phyloP scores from a whole-genome alignment of 345 rosid genomes.

The Rhodomyrtus tomentosa region DNA sequence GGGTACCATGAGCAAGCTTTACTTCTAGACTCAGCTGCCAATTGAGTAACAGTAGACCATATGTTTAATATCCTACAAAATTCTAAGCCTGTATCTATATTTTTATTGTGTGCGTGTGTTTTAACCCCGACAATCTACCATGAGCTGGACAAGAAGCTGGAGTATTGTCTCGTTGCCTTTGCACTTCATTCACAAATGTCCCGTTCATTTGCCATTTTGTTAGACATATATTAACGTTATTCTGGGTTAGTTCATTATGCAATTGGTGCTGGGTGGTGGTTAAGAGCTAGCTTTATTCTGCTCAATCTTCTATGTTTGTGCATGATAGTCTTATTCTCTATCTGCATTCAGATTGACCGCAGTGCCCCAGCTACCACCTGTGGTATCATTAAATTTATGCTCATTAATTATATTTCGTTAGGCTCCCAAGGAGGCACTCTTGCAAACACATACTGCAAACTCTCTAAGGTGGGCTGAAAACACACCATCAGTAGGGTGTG shows the following conservation, averaged over 20 bases:
- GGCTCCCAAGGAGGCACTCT: conserved; percentile 43
- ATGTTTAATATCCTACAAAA: neutral
- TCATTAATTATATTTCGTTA: conserved; percentile 10
- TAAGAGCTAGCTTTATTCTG: neutral
- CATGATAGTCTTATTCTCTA: neutral
- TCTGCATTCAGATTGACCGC: neutral
- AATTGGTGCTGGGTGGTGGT: neutral
- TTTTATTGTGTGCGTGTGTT: too few relatives aligned
- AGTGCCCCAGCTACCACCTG: neutral
- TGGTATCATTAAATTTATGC: conserved; percentile 1
- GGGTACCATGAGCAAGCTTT: neutral
- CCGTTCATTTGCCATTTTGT: neutral
- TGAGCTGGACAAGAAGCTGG: neutral
- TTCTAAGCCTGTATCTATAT: neutral
- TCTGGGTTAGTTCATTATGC: neutral
- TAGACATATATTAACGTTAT: neutral
- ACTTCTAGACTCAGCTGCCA: neutral
- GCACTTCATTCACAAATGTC: neutral
- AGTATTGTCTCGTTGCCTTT: neutral
- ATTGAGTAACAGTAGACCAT: neutral
- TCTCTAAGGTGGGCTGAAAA: conserved; percentile 61
- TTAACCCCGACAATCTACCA: neutral
- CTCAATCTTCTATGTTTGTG: neutral
- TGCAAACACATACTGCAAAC: conserved; percentile 52
- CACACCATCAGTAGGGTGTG: conserved; percentile 31